These are phyloP conservation scores for Phyllachora maydis DNA, from an alignment of 2,329 filamentous ascomycete genomes.

Conservation along the genomic window DNA sequence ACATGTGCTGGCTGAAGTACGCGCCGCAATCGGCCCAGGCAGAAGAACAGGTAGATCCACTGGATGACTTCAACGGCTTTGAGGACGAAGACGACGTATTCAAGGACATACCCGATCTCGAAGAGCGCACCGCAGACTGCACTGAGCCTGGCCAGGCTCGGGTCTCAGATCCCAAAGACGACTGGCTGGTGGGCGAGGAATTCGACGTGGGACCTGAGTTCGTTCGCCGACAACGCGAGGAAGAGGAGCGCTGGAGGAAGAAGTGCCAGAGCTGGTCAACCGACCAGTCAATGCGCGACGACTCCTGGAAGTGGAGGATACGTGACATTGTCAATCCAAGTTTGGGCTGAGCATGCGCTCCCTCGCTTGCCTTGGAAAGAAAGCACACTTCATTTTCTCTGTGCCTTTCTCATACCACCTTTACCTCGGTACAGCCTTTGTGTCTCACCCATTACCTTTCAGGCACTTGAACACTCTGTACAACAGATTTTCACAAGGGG, in stretches of 20 bases:
- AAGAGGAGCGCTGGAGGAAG: conserved; percentile 78
- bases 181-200: conserved; percentile 82
- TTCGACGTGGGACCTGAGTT: conserved; percentile 96
- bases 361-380: too few species aligned
- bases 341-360: not conserved
- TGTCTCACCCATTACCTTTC: too few species aligned
- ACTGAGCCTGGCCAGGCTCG: conserved; percentile 27
- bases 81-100: conserved; percentile 89
- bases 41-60: conserved; percentile 29
- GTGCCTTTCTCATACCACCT: too few species aligned
- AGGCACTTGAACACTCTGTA: too few species aligned
- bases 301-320: conserved; percentile 61
- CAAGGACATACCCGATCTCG: conserved; percentile 81
- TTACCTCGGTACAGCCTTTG: too few species aligned
- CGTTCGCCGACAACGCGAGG: conserved; percentile 68
- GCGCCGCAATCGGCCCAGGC: conserved; percentile 19
- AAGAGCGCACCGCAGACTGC: conserved; percentile 38
- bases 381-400: not conserved
- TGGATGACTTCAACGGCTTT: conserved; percentile 46
- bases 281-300: conserved; percentile 27
- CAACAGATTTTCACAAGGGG: too few species aligned
- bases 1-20: conserved; percentile 94
- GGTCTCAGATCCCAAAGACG: conserved; percentile 44
- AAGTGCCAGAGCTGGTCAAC: conserved; percentile 62
- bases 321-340: conserved; percentile 27